phyloP scores from a whole-genome alignment of 139 green algal species.

The Klebsormidium nitens region DNA sequence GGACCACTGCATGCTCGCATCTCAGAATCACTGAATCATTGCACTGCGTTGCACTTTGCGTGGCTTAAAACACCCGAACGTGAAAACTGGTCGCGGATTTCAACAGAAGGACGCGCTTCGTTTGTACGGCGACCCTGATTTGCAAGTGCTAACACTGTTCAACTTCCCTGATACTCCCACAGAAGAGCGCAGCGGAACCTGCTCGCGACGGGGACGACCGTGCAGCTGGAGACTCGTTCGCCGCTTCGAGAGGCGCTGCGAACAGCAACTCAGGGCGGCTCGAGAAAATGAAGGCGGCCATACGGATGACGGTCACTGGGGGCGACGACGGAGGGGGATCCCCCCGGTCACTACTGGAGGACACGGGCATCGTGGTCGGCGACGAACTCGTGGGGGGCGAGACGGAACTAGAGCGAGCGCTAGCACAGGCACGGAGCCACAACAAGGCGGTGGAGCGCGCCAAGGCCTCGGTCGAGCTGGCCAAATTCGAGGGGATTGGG shows the following conservation, averaged over 20 bases:
- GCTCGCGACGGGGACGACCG: neutral
- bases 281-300: neutral
- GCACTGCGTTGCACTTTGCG: too few relatives aligned
- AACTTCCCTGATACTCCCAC: too few relatives aligned
- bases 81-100: too few relatives aligned
- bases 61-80: too few relatives aligned
- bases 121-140: too few relatives aligned
- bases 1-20: too few relatives aligned
- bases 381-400: slow-evolving; percentile 27
- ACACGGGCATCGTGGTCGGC: slow-evolving; percentile 11
- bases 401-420: slow-evolving; percentile 19
- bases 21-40: too few relatives aligned
- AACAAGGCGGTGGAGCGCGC: slow-evolving; percentile 19
- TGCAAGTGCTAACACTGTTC: too few relatives aligned
- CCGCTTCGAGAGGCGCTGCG: too few relatives aligned
- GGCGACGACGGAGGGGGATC: neutral
- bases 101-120: too few relatives aligned
- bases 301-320: neutral
- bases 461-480: slow-evolving; percentile 4
- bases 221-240: neutral
- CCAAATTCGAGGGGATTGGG: slow-evolving; percentile 23
- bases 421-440: neutral
- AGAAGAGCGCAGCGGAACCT: too few relatives aligned
- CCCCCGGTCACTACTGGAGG: neutral
- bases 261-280: too few relatives aligned